Base-by-base conservation (phyloP, 768 basidiomycete species). In the Clavaria fumosa region DNA sequence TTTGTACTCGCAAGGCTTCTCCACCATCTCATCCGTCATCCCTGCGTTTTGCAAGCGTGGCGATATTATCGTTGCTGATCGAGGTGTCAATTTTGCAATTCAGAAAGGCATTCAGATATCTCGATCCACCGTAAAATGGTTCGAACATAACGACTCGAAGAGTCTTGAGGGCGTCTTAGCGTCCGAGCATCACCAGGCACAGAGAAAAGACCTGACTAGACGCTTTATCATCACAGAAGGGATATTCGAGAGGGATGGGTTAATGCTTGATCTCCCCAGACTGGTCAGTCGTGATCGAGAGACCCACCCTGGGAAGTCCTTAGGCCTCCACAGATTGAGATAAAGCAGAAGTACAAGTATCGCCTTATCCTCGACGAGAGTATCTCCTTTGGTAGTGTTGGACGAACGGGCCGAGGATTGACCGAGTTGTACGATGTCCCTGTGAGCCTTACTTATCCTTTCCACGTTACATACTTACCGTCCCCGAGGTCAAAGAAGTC, bases 21-120 rank as follows among this genome's bases (percentile, higher is more conserved):
- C 85, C 6, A 88, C 89, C 39, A 75, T 88, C 45, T 76, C 84
- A 3, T 93, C 89, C 11, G 88, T 91, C 50, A 95, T 97, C 42
- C 88, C 95, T 0, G 86, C 95, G 1, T 99, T 97, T 59, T 86
- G 83, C 66, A 97, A 99, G 55, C 76, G 93, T 43, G 91, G 90
- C 2, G 93, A 99, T 50, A 75, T 99, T 50, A 91, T 99, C 50
- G 84, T 99, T n/a, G 90, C 89, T 3, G 93, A 99, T 57, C 76
- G 88, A n/a, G 74, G 78, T n/a, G 78, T 90, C 47, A 93, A 84
- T 57, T 89, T 97, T 55, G 77, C 85, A 11, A 84, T 96, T 38
- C 91, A 96, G 55, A 93, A 90, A 58, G 95, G 93, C 12, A 75
- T 97, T 20, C 82, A 93, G 54, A 88, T 96, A 42, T 84, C 81